Conservation (phyloP, 2,329 filamentous ascomycete genomes). For the Trichoderma arundinaceum region DNA sequence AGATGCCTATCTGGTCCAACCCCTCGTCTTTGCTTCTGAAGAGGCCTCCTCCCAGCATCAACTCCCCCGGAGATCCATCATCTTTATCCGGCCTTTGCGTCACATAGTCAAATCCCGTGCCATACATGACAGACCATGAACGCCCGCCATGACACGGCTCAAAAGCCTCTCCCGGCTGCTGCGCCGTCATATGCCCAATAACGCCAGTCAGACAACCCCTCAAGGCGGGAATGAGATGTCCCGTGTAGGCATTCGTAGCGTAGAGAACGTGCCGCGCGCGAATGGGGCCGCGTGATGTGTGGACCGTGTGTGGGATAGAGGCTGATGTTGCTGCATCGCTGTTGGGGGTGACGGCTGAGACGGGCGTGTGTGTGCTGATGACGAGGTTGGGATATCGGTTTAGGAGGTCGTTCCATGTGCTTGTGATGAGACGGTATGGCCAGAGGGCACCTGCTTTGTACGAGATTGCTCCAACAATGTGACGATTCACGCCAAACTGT, state of each 20-base stretch:
- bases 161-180: conserved; percentile 48
- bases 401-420: conserved; percentile 52
- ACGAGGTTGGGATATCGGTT: conserved; percentile 43
- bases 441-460: conserved; percentile 57
- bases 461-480: conserved; percentile 50
- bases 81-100: conserved; percentile 51
- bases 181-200: conserved; percentile 58
- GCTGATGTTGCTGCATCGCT: conserved; percentile 22
- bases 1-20: conserved; percentile 53
- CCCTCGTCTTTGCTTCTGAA: conserved; percentile 50
- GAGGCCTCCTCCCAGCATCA: conserved; percentile 63
- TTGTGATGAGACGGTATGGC: conserved; percentile 57
- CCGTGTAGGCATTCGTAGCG: conserved; percentile 61
- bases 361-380: conserved; percentile 49
- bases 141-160: conserved; percentile 42
- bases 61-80: conserved; percentile 47
- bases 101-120: conserved; percentile 57
- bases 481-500: conserved; percentile 45
- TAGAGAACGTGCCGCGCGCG: conserved; percentile 59
- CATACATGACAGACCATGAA: conserved; percentile 59
- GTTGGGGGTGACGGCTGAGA: conserved; percentile 39
- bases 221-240: conserved; percentile 57
- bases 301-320: conserved; percentile 48
- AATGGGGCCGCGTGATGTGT: conserved; percentile 53
- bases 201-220: conserved; percentile 52